Percentiles rank a stretch among this genome's conserved stretches.
phyloP scores from a whole-genome alignment of 2,329 filamentous ascomycete genomes.

The Gliomastix tumulicola region DNA sequence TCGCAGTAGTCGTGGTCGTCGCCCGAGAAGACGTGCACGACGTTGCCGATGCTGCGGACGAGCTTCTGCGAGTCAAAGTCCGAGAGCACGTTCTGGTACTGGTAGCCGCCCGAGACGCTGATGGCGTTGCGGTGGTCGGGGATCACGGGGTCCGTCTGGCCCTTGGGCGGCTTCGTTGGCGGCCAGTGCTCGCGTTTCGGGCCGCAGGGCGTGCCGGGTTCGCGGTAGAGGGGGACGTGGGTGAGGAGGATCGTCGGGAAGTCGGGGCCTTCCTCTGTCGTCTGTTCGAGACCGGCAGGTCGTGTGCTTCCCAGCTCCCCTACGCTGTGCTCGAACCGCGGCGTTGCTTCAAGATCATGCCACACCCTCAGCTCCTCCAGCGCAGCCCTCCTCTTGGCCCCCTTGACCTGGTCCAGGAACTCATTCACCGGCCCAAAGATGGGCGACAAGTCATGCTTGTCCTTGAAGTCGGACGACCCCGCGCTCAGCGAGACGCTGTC shows the following conservation, averaged over 20 bases:
- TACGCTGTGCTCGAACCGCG: constrained; percentile 48
- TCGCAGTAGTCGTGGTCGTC: constrained; percentile 99
- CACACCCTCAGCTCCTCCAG: constrained; percentile 61
- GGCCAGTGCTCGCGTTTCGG: constrained; percentile 79
- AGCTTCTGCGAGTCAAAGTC: constrained; percentile 69
- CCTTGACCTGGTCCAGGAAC: constrained; percentile 64
- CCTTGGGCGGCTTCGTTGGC: constrained; percentile 55
- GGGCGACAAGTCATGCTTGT: constrained; percentile 42
- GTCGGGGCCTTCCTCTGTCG: constrained; percentile 31
- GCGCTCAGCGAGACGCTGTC: constrained; percentile 87
- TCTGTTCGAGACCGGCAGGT: background rate
- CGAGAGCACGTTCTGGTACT: constrained; percentile 92
- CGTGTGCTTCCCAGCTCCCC: constrained; percentile 35
- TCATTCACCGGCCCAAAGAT: constrained; percentile 73
- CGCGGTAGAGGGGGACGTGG: constrained; percentile 84
- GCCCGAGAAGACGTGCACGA: constrained; percentile 83
- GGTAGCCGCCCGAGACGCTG: constrained; percentile 71
- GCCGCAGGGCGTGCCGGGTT: constrained; percentile 79
- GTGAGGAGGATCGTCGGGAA: constrained; percentile 85
- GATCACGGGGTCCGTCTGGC: constrained; percentile 42
- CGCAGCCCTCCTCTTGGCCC: constrained; percentile 59
- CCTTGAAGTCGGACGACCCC: constrained; percentile 42
- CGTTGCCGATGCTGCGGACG: constrained; percentile 70
- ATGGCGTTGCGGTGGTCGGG: constrained; percentile 74
- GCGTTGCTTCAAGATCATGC: constrained; percentile 33